phyloP scores from a whole-genome alignment of 768 basidiomycete species.

The Solioccasus polychromus region DNA sequence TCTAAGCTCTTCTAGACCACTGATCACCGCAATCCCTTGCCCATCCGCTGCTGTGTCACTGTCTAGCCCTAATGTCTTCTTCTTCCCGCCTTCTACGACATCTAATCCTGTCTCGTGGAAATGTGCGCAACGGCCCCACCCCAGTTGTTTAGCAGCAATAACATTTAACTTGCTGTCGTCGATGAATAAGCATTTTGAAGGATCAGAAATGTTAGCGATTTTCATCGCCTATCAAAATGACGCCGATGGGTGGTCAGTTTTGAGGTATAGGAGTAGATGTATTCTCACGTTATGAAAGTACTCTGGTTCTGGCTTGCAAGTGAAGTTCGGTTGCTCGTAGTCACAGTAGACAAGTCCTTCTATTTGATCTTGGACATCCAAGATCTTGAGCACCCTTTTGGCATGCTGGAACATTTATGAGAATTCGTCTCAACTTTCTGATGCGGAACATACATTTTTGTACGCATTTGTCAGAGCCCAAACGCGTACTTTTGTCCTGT shows the following conservation, averaged over 20 bases:
- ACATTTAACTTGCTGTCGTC: constrained; percentile 77
- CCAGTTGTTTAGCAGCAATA: constrained; percentile 56
- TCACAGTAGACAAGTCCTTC: constrained; percentile 79
- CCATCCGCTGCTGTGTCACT: constrained; percentile 33
- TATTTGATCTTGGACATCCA: constrained; percentile 68
- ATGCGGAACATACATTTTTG: constrained; percentile 48
- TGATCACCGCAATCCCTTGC: constrained; percentile 52
- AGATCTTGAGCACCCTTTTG: constrained; percentile 69
- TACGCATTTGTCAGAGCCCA: constrained; percentile 91
- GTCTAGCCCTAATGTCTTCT: constrained; percentile 43
- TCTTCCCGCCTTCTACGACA: constrained; percentile 58
- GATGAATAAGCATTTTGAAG: constrained; percentile 71
- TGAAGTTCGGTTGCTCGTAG: constrained; percentile 62
- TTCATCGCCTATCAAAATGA: constrained; percentile 53
- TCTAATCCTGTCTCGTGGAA: constrained; percentile 71
- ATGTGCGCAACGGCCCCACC: constrained; percentile 75
- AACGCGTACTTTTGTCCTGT: constrained; percentile 70
- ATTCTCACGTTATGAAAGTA: constrained; percentile 59
- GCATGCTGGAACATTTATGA: constrained; percentile 58
- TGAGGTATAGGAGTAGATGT: not conserved
- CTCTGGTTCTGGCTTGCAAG: constrained; percentile 77
- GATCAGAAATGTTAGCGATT: constrained; percentile 57
- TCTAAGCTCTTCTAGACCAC: constrained; percentile 63
- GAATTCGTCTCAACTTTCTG: not conserved
- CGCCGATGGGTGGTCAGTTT: not conserved